Conservation (phyloP, 1,284 basidiomycete genomes). For the Lentinus polychrous region DNA sequence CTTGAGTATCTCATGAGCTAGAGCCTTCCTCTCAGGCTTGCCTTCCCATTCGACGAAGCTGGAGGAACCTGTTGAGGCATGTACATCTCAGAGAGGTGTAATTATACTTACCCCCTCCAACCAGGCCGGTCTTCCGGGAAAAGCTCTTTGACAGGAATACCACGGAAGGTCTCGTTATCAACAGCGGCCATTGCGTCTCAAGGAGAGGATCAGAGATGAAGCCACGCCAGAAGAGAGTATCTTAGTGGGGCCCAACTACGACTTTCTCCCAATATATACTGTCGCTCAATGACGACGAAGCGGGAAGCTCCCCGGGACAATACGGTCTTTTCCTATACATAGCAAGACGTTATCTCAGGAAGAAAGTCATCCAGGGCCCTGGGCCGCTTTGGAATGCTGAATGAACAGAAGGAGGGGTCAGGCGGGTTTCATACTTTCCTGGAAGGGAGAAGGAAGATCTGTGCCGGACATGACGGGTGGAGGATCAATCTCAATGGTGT, state of each 20-base stretch:
- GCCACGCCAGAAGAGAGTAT: neutral
- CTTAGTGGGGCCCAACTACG: neutral
- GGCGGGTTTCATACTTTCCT: too few relatives aligned
- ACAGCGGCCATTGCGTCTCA: neutral
- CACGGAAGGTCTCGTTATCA: constrained; percentile 9
- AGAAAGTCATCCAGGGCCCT: too few relatives aligned
- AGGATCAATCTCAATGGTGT: too few relatives aligned
- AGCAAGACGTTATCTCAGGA: too few relatives aligned
- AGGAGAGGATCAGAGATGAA: neutral
- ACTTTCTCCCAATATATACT: too few relatives aligned
- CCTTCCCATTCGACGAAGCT: constrained; percentile 46
- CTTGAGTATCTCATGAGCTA: constrained; percentile 33
- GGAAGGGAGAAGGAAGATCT: too few relatives aligned
- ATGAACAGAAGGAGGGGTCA: too few relatives aligned
- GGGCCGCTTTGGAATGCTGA: too few relatives aligned
- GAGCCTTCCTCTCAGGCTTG: constrained; percentile 35
- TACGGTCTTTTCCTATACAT: too few relatives aligned
- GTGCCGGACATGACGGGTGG: too few relatives aligned
- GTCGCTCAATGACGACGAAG: too few relatives aligned
- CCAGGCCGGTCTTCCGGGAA: constrained; percentile 30
- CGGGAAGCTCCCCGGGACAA: too few relatives aligned
- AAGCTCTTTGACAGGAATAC: constrained; percentile 18
- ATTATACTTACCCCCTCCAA: constrained; percentile 27
- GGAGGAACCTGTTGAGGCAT: constrained; percentile 1
- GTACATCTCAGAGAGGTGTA: neutral